Evolutionary conservation across 768 basidiomycete genomes (phyloP).

Genomic region (Rhizopogon rudus): DNA sequence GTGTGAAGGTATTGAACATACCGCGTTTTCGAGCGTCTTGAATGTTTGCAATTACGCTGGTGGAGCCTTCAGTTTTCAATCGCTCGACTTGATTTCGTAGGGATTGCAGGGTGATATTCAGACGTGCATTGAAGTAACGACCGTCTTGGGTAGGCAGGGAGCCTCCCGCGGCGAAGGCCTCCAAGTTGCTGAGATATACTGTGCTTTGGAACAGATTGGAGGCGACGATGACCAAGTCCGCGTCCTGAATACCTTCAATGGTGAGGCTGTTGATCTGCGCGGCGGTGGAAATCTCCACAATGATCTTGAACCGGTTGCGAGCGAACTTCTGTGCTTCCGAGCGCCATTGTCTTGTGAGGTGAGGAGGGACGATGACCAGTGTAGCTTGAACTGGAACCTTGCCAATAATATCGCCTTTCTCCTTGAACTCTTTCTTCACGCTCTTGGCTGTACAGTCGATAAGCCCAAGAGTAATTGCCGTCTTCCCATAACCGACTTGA

Average conservation of each 20-base stretch:
- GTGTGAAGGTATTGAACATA: slow-evolving; percentile 25
- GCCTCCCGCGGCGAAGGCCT: slow-evolving; percentile 62
- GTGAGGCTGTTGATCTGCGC: slow-evolving; percentile 66
- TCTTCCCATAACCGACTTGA: slow-evolving; percentile 97
- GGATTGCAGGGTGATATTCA: slow-evolving; percentile 55
- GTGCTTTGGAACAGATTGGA: slow-evolving; percentile 80
- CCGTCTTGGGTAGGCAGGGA: slow-evolving; percentile 74
- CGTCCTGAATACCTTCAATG: slow-evolving; percentile 69
- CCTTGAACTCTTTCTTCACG: slow-evolving; percentile 54
- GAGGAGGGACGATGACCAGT: slow-evolving; percentile 83
- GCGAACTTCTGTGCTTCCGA: slow-evolving; percentile 83
- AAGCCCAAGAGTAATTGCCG: slow-evolving; percentile 88
- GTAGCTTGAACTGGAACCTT: slow-evolving; percentile 79
- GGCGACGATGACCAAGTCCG: slow-evolving; percentile 84
- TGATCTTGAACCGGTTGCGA: slow-evolving; percentile 36
- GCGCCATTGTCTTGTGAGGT: slow-evolving; percentile 86
- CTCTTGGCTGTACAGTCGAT: slow-evolving; percentile 65
- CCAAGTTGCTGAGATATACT: slow-evolving; percentile 74
- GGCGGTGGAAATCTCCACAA: slow-evolving; percentile 64
- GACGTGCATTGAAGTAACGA: slow-evolving; percentile 83
- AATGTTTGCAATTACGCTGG: slow-evolving; percentile 60
- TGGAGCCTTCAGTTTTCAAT: slow-evolving; percentile 60
- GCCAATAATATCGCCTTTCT: slow-evolving; percentile 42
- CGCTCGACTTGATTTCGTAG: slow-evolving; percentile 65
- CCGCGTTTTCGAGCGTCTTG: slow-evolving; percentile 55